Evolutionary conservation across 2,329 filamentous ascomycete species (phyloP), one percentile per base, ranked within the genome.

Genomic region (Penicillium sp.): DNA sequence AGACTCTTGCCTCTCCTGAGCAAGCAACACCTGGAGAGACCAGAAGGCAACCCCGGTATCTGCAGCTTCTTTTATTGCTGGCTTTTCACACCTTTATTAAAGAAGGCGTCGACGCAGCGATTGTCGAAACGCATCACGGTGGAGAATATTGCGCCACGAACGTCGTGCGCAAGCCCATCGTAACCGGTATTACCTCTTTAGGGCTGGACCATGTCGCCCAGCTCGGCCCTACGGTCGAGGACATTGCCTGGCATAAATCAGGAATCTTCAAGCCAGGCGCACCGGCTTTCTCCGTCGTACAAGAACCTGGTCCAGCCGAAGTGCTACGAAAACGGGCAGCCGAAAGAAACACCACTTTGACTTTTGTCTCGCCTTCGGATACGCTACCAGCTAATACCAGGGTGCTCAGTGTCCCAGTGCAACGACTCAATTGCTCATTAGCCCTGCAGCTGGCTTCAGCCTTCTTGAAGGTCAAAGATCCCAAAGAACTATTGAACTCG

Each of bases 161-260:
- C 58, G 73, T 89, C 43, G 81, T 89, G 0, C 75, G 81, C 52
- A 71, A 73, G 11, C 85, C 87, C 0, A 77, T 83, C 0, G 87
- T 80, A 0, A 80, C 83, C 1, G 87, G 82, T 1, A 85, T 90
- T 13, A 49, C 46, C 31, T 49, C 46, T 13, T 27, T 49, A 2
- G 46, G 46, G 6, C n/a, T 49, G n/a, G 46, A 49, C n/a, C 46
- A 49, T 36, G 46, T 49, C 31, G 46, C n/a, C n/a, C 46, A 49
- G 14, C 31, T 91, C 1, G 88, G 88, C 3, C 72, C 81, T 19
- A 88, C 85, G 0, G 77, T 89, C 11, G 83, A 83, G 35, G 81
- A 86, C 69, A 90, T 91, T 61, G 86, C 88, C 0, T 90, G 88
- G 87, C 87, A 91, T 71, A 91, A 91, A 73, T 85, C 85, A 1